Evolutionary conservation across 2,329 filamentous ascomycete species (phyloP), one percentile per base, ranked within the genome.

Genomic region (Penicillium sp.): DNA sequence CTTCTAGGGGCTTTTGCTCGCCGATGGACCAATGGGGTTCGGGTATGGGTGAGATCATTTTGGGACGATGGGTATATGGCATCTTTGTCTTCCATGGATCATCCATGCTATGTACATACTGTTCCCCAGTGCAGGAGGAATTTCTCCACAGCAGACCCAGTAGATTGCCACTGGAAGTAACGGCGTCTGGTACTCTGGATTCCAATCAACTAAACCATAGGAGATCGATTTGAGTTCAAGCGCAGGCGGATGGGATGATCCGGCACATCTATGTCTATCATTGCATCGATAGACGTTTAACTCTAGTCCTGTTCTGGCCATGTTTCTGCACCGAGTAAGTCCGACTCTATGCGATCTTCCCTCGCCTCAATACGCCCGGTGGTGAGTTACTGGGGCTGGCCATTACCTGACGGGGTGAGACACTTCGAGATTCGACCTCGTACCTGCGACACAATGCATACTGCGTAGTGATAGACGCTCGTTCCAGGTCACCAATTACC

Each of bases 21-120:
- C 48, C 58, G 63, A 67, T 63, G 37, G 33, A 25, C 66, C 66
- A 68, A 68, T 66, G 38, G 52, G 26, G 16, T 3, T 10, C 0
- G 37, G 40, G 60, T 59, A 49, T 22, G 11, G 2, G 26, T 51
- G 35, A 55, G 54, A 64, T 65, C 62, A 25, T 26, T 40, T 52
- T 43, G 10, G 5, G 42, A 7, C 13, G 16, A 37, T 37, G 33
- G 14, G 26, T 19, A 33, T 16, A 33, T n/a, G 26, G 30, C 1
- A 30, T n/a, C n/a, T 19, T 19, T 16, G 22, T 13, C 19, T 51
- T 26, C 48, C 48, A 51, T 30, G 48, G 48, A n/a, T 19, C 28
- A 51, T 51, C 28, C 55, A 51, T 56, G 60, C 19, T 10, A 43
- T 22, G n/a, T 30, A n/a, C 43, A 10, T 46, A 10, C 14, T n/a